Base-by-base conservation (phyloP, 257 asterid species). In the Jacaranda mimosifolia region DNA sequence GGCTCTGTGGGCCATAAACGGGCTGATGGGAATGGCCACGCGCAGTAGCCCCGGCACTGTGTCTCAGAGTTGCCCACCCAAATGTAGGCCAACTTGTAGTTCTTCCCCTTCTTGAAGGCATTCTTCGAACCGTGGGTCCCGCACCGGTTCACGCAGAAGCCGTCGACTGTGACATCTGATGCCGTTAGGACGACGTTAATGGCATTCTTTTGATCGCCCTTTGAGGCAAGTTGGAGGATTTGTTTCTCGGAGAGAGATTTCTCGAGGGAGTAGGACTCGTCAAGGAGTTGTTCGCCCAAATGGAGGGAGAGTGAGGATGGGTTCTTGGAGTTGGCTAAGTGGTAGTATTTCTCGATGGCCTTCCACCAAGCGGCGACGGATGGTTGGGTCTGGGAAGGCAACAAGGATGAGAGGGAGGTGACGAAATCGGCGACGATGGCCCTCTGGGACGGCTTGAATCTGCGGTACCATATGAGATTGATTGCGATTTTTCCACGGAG, bases 381-480 rank as follows among this genome's bases (percentile, higher is more conserved):
- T 5, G 95, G 95, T 55, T 80, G 87, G 78, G 4, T 21, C 19
- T 75, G 71, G 8, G 86, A 4, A 1, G 86, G 60, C 7, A 80
- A 4, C 0, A 81, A 55, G 0, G 88, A 53, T 0, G 91, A 81
- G 5, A 92, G 81, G 0, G 97, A 92, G 49, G 88, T 68, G 45
- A 92, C 74, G 89, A 91, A 92, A 70, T 91, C 97, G 7, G 94
- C 69, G 53, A 92, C 78, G 38, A 92, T 85, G 3, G 96, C 87
- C 63, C 85, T 85, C 42, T 92, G 97, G 53, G 94, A 73, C 0
- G 97, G 88, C 49, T 83, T 86, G 88, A 90, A 90, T 8, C 87
- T 85, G 12, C 97, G 96, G 74, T 92, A 92, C 94, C 92, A 92
- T 0, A 92, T 87, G 7, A 90, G 71, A 42, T 90, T 90, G 1